phyloP scores from a whole-genome alignment of 2,329 filamentous ascomycete genomes.

The Pezicula carpinea region DNA sequence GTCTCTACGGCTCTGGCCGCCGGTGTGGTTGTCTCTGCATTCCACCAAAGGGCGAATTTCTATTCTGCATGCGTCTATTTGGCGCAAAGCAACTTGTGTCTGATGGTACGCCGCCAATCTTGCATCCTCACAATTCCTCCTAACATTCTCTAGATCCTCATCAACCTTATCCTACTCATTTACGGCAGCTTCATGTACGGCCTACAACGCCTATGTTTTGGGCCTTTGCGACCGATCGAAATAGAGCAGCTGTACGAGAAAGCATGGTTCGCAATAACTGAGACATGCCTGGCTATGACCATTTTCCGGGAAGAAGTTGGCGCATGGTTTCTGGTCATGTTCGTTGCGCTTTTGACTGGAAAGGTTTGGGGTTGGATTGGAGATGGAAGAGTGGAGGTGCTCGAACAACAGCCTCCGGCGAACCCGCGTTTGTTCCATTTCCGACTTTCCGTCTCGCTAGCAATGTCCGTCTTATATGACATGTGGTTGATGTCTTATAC shows the following conservation, averaged over 20 bases:
- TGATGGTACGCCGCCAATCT: conserved; percentile 60
- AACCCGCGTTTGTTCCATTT: conserved; percentile 87
- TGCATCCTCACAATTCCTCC: not conserved
- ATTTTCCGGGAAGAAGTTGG: conserved; percentile 95
- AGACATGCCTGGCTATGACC: conserved; percentile 96
- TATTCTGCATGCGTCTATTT: conserved; percentile 97
- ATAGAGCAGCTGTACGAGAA: conserved; percentile 96
- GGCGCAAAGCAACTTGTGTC: conserved; percentile 90
- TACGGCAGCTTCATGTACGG: conserved; percentile 79
- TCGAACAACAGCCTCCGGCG: conserved; percentile 90
- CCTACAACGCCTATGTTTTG: conserved; percentile 86
- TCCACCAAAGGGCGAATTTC: conserved; percentile 94
- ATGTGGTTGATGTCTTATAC: conserved; percentile 76
- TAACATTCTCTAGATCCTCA: conserved; percentile 62
- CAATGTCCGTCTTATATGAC: conserved; percentile 77
- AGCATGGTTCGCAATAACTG: conserved; percentile 96
- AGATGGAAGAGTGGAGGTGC: conserved; percentile 85
- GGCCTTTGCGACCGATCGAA: conserved; percentile 85
- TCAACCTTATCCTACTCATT: conserved; percentile 81
- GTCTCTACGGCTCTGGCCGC: conserved; percentile 79
- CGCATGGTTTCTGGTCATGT: conserved; percentile 94
- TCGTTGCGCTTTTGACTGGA: conserved; percentile 83
- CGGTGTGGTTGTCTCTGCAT: conserved; percentile 80
- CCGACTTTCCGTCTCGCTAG: conserved; percentile 72
- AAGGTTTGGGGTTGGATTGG: conserved; percentile 99